Conservation (phyloP, 768 basidiomycete species). For the Lentinus brumalis region DNA sequence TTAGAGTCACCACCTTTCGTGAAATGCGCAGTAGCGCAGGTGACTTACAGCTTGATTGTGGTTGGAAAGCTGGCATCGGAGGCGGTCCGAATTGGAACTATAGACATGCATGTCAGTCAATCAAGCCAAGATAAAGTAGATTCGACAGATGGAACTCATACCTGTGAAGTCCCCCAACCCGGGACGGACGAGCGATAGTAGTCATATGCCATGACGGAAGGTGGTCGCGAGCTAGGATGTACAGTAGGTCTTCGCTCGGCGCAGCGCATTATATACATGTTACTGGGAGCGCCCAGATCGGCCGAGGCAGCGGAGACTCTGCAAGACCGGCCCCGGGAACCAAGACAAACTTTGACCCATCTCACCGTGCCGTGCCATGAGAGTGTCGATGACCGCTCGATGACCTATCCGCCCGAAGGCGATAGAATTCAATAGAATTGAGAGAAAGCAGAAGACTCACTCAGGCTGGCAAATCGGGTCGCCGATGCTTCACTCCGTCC, state of each 20-base stretch:
- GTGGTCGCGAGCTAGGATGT: not conserved
- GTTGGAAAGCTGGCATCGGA: constrained; percentile 37
- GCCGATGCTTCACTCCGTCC: no score
- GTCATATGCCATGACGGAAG: constrained; percentile 16
- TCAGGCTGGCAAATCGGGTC: no score
- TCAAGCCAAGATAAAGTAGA: not conserved
- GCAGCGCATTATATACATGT: not conserved
- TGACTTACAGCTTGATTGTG: constrained; percentile 55
- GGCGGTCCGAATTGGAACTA: constrained; percentile 37
- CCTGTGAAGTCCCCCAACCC: constrained; percentile 51
- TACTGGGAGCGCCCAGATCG: no score
- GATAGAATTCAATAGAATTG: no score
- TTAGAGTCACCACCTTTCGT: not conserved
- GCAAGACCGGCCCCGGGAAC: no score
- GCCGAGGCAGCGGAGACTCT: no score
- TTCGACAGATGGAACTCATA: constrained; percentile 8
- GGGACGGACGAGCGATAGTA: constrained; percentile 33
- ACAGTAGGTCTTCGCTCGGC: not conserved
- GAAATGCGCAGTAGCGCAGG: constrained; percentile 33
- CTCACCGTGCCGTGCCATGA: no score
- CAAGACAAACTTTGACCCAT: no score
- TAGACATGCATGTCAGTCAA: not conserved
- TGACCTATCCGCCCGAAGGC: no score
- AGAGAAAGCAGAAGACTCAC: no score
- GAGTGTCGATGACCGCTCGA: no score